Conservation (phyloP, 75 land plant species). For the Selaginella tamariscina region DNA sequence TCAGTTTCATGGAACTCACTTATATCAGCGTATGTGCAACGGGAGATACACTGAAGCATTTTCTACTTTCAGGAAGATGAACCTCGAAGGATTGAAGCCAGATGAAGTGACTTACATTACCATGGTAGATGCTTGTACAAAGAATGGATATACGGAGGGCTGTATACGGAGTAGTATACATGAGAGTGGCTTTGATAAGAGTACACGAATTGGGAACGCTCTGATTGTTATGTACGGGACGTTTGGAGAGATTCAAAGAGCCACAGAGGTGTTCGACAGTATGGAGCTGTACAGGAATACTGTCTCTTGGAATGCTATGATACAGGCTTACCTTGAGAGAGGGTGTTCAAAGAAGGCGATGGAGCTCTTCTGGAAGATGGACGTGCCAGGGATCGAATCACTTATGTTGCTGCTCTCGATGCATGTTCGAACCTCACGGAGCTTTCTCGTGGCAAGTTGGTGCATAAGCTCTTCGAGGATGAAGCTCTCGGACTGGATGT, state of each 20-base stretch:
- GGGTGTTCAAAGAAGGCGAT: neutral
- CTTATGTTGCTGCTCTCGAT: neutral
- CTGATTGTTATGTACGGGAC: neutral
- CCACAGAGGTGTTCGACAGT: neutral
- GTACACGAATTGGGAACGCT: neutral
- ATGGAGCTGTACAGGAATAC: neutral
- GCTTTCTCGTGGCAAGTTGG: neutral
- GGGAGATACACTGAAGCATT: neutral
- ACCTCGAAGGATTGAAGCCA: neutral
- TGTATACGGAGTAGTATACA: neutral
- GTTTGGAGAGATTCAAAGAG: neutral
- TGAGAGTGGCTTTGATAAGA: neutral
- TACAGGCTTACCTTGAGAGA: neutral
- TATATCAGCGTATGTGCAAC: neutral
- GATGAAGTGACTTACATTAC: slow-evolving; percentile 2
- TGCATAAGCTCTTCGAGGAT: neutral
- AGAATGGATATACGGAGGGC: neutral
- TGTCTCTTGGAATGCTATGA: neutral
- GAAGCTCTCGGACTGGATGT: no score
- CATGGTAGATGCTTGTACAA: neutral
- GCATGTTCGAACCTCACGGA: neutral
- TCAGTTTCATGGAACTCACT: neutral
- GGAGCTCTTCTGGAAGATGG: neutral
- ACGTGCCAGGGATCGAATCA: neutral
- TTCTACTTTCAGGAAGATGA: neutral